Base-by-base conservation (phyloP, 73 alveolate genomes). In the Paramecium octaurelia region DNA sequence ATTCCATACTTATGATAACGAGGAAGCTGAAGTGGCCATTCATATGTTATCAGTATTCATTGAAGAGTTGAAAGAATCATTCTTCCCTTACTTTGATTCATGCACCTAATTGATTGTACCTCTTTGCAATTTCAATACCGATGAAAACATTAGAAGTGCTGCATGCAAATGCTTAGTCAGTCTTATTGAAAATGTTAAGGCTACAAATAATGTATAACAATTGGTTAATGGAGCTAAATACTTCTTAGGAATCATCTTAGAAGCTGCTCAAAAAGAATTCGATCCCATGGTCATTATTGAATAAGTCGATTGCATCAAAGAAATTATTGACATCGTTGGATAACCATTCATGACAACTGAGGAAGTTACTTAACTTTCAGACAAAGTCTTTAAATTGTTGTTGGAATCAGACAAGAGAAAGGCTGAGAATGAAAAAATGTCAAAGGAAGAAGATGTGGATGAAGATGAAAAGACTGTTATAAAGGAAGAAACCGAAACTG, bases 1-100 rank as follows among this genome's bases (percentile, higher is more conserved):
- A 24, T 76, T 96, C 48, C 94, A 91, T 57, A 95, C 98, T 23
- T 93, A 93, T 38, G 98, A 97, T 46, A 93, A 95, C 68, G 99
- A 97, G 76, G 99, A 97, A 75, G 97, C 96, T 86, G 98, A 96
- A 80, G 95, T 94, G 1, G 99, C 98, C 70, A 94, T 97, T 73
- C 97, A 96, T 57, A 95, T 97, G 97, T 92, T 97, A 34, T 90
- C 96, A 35, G 97, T 97, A 10, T 93, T 97, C 90, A 95, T 97
- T 89, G 98, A 96, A 42, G 98, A 96, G 43, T 94, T 97, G 9
- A 96, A 93, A 27, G 96, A 92, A 50, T 73, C 92, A 31, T 96
- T 86, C 75, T 97, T 96, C 36, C 96, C 95, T 5, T 97, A 89
- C 89, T 95, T 95, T 59, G 98, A 97, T 58, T 89, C 93, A 18